Evolutionary conservation across 441 rosid species (phyloP).

Genomic region (Manihot esculenta): DNA sequence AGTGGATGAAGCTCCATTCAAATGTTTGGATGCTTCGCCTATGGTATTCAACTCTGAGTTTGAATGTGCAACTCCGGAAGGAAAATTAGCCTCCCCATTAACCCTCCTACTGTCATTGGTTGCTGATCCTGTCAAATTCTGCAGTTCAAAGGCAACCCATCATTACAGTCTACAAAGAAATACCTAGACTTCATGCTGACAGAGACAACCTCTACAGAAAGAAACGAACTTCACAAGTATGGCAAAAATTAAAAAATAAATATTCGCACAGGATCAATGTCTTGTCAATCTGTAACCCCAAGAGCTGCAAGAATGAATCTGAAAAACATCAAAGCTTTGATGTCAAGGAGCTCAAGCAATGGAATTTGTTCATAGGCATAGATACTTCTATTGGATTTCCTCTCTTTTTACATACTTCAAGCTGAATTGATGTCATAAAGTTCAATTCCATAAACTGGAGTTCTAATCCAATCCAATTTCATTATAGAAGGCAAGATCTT

Average conservation of each 20-base stretch:
- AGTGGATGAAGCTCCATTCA: slow-evolving; percentile 22
- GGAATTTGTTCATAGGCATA: slow-evolving; percentile 1
- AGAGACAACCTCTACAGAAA: background rate
- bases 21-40: slow-evolving; percentile 24
- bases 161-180: slow-evolving; percentile 11
- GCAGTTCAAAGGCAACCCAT: slow-evolving; percentile 22
- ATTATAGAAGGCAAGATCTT: background rate
- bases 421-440: background rate
- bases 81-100: slow-evolving; percentile 25
- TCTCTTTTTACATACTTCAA: background rate
- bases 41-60: slow-evolving; percentile 23
- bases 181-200: background rate
- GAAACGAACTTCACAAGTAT: slow-evolving; percentile 1
- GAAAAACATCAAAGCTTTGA: background rate
- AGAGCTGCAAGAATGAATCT: background rate
- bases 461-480: background rate
- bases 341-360: slow-evolving; percentile 1
- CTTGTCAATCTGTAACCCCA: background rate
- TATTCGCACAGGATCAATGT: background rate
- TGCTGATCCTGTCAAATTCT: slow-evolving; percentile 34
- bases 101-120: slow-evolving; percentile 25
- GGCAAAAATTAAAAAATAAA: background rate
- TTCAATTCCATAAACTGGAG: background rate
- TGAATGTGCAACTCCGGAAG: slow-evolving; percentile 18
- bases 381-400: background rate